Conservation (phyloP, 305 asterid genomes). For the Fraxinus floribunda region DNA sequence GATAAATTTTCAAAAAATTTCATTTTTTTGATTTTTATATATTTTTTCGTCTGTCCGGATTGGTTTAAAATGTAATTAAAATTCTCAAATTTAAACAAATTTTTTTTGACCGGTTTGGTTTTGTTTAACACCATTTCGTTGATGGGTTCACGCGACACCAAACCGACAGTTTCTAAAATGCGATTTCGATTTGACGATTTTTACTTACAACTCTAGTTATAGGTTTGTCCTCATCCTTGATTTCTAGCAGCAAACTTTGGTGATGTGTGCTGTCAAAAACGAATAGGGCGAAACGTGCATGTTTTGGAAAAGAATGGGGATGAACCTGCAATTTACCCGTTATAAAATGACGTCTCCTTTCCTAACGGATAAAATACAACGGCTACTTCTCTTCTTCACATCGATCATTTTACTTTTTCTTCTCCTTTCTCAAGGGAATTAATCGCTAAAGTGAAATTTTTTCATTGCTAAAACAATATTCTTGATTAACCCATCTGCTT, state of each 20-base stretch:
- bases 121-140: too few relatives aligned
- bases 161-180: too few relatives aligned
- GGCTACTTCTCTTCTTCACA: constrained; percentile 22
- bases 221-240: background rate
- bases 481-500: background rate
- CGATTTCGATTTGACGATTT: too few relatives aligned
- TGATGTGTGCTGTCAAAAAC: background rate
- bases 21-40: too few relatives aligned
- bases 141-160: too few relatives aligned
- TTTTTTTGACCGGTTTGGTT: too few relatives aligned
- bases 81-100: too few relatives aligned
- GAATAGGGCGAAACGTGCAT: background rate
- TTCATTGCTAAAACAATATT: background rate
- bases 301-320: background rate
- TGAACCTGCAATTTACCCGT: background rate
- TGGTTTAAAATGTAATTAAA: too few relatives aligned
- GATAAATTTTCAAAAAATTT: too few relatives aligned
- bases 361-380: constrained; percentile 29
- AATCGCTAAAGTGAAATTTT: background rate
- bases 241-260: background rate
- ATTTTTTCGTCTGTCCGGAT: too few relatives aligned
- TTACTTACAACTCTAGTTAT: too few relatives aligned
- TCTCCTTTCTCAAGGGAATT: constrained; percentile 14
- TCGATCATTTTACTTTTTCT: background rate
- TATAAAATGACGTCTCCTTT: constrained; percentile 1